phyloP scores from a whole-genome alignment of 305 asterid genomes.

The Rubia tinctorum region DNA sequence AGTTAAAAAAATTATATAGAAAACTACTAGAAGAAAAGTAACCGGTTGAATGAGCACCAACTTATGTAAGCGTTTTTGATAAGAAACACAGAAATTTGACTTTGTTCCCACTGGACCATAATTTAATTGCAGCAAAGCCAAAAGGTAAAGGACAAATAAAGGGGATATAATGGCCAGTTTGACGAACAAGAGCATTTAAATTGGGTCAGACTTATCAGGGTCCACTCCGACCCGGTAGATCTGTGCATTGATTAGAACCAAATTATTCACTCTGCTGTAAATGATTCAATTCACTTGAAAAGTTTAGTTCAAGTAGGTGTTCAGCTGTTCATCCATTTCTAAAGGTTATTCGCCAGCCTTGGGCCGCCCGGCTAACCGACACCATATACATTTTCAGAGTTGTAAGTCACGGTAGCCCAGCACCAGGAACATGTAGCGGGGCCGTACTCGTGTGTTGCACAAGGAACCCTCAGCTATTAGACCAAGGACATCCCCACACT shows the following conservation, averaged over 20 bases:
- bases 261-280: too few relatives aligned
- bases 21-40: not conserved
- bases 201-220: slow-evolving; percentile 18
- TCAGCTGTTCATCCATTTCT: too few relatives aligned
- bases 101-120: not conserved
- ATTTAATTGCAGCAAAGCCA: not conserved
- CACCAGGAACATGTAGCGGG: too few relatives aligned
- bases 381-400: too few relatives aligned
- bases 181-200: slow-evolving; percentile 8
- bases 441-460: too few relatives aligned
- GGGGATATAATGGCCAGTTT: slow-evolving; percentile 20
- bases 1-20: not conserved
- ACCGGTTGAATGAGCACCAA: not conserved
- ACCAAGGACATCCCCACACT: too few relatives aligned
- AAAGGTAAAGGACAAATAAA: slow-evolving; percentile 12
- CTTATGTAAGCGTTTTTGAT: not conserved
- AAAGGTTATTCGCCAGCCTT: too few relatives aligned
- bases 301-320: too few relatives aligned
- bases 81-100: slow-evolving; percentile 15
- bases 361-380: too few relatives aligned
- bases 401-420: too few relatives aligned
- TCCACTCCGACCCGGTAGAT: not conserved
- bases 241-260: not conserved
- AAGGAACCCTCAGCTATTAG: too few relatives aligned
- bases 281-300: too few relatives aligned